These are phyloP conservation scores for Luffa acutangula DNA, from an alignment of 306 rosid genomes.

Conservation along the genomic window DNA sequence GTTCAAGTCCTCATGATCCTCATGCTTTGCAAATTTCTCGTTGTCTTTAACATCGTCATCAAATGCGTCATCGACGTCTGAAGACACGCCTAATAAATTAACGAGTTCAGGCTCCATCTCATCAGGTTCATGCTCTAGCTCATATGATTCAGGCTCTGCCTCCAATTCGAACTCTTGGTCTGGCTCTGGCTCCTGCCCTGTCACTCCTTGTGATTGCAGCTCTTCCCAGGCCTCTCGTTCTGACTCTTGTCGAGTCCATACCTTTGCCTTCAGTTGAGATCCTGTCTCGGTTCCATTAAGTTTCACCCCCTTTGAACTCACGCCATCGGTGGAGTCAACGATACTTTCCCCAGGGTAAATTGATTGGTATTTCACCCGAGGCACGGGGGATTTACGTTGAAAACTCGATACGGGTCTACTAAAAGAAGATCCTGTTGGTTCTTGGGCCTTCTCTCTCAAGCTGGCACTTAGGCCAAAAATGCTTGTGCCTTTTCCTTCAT, in stretches of 20 bases:
- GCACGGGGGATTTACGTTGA: conserved; percentile 75
- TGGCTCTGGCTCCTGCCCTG: conserved; percentile 3
- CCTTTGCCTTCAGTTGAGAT: conserved; percentile 13
- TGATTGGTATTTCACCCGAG: conserved; percentile 56
- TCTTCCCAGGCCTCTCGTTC: conserved; percentile 3
- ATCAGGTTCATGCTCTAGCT: conserved; percentile 26
- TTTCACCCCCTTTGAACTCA: conserved; percentile 22
- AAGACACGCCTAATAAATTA: conserved; percentile 36
- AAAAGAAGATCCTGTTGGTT: conserved; percentile 22
- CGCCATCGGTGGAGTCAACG: conserved; percentile 13
- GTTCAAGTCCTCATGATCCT: conserved; percentile 48
- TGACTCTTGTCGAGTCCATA: neutral
- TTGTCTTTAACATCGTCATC: conserved; percentile 24
- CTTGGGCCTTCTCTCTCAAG: conserved; percentile 42
- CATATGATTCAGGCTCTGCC: conserved; percentile 22
- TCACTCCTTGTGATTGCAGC: neutral
- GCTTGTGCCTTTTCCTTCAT: conserved; percentile 26
- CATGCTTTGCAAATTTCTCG: conserved; percentile 18
- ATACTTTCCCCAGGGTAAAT: conserved; percentile 28
- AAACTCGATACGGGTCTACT: conserved; percentile 70
- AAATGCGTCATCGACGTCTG: conserved; percentile 27
- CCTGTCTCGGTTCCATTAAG: conserved; percentile 27
- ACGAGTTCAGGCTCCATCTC: conserved; percentile 17
- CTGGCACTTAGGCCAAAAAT: conserved; percentile 33
- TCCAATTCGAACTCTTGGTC: conserved; percentile 14